Conservation (phyloP, 2,329 filamentous ascomycete genomes). For the Penicillium janthinellum region DNA sequence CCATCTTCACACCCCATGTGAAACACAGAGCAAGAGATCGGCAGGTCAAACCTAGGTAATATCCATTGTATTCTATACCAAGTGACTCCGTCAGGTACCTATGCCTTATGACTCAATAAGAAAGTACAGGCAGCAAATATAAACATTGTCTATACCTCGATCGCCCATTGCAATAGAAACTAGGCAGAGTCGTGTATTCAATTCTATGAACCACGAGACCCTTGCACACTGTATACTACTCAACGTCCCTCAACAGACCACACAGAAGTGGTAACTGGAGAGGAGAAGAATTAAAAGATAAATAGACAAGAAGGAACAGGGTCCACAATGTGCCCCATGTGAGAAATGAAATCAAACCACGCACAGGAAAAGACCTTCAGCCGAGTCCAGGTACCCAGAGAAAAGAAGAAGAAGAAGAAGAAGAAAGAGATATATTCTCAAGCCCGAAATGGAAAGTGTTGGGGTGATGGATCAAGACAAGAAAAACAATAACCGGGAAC, state of each 20-base stretch:
- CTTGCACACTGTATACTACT: background rate
- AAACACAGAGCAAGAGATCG: background rate
- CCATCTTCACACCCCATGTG: conserved; percentile 1
- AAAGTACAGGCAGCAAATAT: too few species aligned
- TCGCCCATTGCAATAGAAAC: background rate
- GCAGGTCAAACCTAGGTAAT: background rate
- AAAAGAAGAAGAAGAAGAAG: background rate
- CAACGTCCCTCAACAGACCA: too few species aligned
- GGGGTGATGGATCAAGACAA: background rate
- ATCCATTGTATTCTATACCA: background rate
- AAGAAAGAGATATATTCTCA: background rate
- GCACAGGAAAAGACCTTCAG: background rate
- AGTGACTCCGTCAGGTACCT: background rate
- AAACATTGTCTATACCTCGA: background rate
- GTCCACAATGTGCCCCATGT: background rate
- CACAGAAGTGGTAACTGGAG: too few species aligned
- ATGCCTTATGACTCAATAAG: too few species aligned
- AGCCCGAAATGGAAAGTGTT: background rate
- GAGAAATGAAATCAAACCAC: background rate
- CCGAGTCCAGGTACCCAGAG: background rate
- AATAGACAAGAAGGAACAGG: background rate
- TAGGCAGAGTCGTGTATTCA: background rate
- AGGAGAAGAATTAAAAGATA: background rate
- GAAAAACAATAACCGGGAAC: background rate
- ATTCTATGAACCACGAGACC: background rate